Evolutionary conservation across 805 yeast species (phyloP), one percentile per base, ranked within the genome.

Genomic region (Starmerella apis): DNA sequence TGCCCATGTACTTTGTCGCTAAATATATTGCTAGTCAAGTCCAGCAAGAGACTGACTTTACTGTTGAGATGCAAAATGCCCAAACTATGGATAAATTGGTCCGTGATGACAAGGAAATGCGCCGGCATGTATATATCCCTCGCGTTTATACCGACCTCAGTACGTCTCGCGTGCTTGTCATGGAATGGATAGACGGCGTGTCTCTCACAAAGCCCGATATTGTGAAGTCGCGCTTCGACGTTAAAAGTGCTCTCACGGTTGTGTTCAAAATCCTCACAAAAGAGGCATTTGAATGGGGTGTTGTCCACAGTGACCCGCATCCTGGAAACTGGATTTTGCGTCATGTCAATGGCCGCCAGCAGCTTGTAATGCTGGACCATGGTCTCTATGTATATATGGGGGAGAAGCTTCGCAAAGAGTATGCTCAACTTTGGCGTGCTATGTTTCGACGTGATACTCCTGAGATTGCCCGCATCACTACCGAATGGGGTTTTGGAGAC

Each of bases 111-210:
- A 48, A 63, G 1, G 65, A 67, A 19, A 66, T 77, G 32, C 55
- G 47, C 8, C 35, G 24, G 18, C 56, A 3, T 60, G 59, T 80
- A 4, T 73, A 80, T 59, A 69, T 83, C 14, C 94, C 92, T 2
- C 57, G 63, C 41, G 69, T 71, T 18, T 79, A 71, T 57, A 63
- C 68, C 0, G 70, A 75, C 3, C 52, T 69, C 24, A 66, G 80
- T 13, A 68, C 79, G 1, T 59, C 63, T 36, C 73, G 77, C 44
- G 78, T 83, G 2, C 63, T 83, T 39, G 72, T 78, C 11, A 73
- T 79, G 23, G 92, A 84, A 63, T 84, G 88, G 87, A 79, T 83
- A 43, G 83, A 83, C 32, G 92, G 88, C 23, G 74, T 76, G 16
- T 64, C 81, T 0, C 64, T 84, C 50, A 66, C 73, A n/a, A 69